These are phyloP conservation scores for Coriaria nepalensis DNA, from an alignment of 306 rosid genomes.

Conservation along the genomic window DNA sequence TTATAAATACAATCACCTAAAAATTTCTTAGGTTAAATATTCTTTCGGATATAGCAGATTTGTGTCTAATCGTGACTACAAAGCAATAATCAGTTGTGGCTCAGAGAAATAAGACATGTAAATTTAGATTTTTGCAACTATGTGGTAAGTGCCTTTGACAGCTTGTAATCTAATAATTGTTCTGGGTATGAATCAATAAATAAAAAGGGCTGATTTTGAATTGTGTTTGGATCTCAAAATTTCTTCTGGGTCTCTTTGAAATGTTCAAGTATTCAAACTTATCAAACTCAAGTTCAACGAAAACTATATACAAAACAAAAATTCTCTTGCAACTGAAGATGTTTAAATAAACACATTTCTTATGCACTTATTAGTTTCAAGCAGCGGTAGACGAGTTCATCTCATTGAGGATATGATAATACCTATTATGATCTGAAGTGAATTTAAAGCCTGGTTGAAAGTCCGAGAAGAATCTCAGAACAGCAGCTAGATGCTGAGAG, in stretches of 20 bases:
- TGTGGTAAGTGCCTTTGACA: conserved; percentile 6
- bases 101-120: no score
- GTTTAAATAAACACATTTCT: not conserved
- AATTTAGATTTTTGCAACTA: no score
- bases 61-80: no score
- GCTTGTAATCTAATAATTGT: conserved; percentile 12
- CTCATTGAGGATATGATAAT: conserved; percentile 57
- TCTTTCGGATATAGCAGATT: no score
- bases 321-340: no score
- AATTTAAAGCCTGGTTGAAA: conserved; percentile 61
- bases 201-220: not conserved
- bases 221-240: conserved; percentile 4
- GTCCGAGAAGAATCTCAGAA: conserved; percentile 71
- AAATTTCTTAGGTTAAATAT: no score
- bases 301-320: no score
- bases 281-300: no score
- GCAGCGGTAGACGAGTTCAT: conserved; percentile 48
- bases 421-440: conserved; percentile 58
- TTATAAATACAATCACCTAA: no score
- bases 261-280: no score
- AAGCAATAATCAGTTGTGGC: no score
- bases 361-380: conserved; percentile 17
- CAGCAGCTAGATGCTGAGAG: conserved; percentile 71
- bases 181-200: conserved; percentile 5
- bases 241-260: no score